phyloP scores from a whole-genome alignment of 345 rosid species.

The Cardamine chenopodiifolia region DNA sequence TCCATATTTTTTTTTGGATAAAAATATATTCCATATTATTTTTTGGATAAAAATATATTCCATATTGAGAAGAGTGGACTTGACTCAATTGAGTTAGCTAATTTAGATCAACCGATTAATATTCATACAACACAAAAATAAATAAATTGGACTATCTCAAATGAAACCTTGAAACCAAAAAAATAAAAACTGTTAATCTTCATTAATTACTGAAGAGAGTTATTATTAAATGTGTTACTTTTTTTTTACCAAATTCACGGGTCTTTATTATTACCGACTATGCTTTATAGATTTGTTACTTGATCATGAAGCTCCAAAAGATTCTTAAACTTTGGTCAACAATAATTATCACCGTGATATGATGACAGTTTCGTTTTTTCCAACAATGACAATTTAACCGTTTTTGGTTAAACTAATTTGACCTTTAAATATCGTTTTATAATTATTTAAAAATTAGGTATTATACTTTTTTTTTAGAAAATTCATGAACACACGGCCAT shows the following conservation, averaged over 20 bases:
- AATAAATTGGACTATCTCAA: not conserved
- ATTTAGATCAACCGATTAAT: not conserved
- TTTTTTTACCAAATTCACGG: slow-evolving; percentile 30
- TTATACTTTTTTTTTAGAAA: too few species aligned
- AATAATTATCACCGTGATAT: slow-evolving; percentile 31
- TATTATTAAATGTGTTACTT: not conserved
- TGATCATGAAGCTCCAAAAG: slow-evolving; percentile 37
- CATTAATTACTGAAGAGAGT: not conserved
- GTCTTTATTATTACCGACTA: slow-evolving; percentile 18
- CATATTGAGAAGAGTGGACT: not conserved
- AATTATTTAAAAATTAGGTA: not conserved
- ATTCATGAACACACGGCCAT: not conserved
- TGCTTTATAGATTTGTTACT: slow-evolving; percentile 43
- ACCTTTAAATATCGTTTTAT: not conserved
- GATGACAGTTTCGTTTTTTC: slow-evolving; percentile 11
- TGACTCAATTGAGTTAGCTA: not conserved
- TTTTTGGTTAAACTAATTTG: not conserved
- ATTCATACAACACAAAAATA: not conserved
- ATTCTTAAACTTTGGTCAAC: slow-evolving; percentile 29
- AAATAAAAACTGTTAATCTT: not conserved
- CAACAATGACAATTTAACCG: not conserved
- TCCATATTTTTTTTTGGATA: not conserved
- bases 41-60: not conserved
- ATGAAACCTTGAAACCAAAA: not conserved
- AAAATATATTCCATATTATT: too few species aligned